Evolutionary conservation across 768 basidiomycete genomes (phyloP).

Genomic region (Pluteus cervinus): DNA sequence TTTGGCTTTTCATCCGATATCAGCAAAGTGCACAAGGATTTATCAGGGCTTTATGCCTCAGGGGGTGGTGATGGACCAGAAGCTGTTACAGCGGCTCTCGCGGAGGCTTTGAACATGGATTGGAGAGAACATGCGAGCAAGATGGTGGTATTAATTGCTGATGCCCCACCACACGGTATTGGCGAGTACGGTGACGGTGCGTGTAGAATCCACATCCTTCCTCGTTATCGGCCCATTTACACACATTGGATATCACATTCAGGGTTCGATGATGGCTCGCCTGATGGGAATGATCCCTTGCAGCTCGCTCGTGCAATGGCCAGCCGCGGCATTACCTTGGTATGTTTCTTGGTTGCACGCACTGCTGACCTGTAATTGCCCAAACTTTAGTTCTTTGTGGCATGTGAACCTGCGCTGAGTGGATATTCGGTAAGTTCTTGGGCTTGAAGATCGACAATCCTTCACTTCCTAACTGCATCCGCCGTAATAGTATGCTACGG

Average conservation of each 20-base stretch:
- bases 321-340: conserved; percentile 81
- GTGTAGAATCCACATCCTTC: conserved; percentile 12
- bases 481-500: conserved; percentile 75
- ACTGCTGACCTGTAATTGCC: conserved; percentile 7
- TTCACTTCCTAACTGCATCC: conserved; percentile 1
- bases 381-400: conserved; percentile 84
- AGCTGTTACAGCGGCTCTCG: conserved; percentile 90
- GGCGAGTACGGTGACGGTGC: conserved; percentile 95
- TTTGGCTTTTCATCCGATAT: conserved; percentile 95
- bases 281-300: conserved; percentile 89
- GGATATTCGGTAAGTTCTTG: conserved; percentile 70
- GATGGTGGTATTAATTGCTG: conserved; percentile 96
- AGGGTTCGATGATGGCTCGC: conserved; percentile 94
- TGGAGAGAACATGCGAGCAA: conserved; percentile 88
- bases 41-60: conserved; percentile 80
- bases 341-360: conserved; percentile 28
- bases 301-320: conserved; percentile 89
- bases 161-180: conserved; percentile 96
- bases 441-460: conserved; percentile 7
- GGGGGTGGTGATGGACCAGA: conserved; percentile 96
- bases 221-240: conserved; percentile 10
- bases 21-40: conserved; percentile 74
- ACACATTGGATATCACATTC: conserved; percentile 9
- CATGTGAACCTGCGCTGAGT: conserved; percentile 93
- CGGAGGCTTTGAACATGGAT: conserved; percentile 81